Conservation (phyloP, 1,284 basidiomycete species). For the Cutaneotrichosporon sp. region DNA sequence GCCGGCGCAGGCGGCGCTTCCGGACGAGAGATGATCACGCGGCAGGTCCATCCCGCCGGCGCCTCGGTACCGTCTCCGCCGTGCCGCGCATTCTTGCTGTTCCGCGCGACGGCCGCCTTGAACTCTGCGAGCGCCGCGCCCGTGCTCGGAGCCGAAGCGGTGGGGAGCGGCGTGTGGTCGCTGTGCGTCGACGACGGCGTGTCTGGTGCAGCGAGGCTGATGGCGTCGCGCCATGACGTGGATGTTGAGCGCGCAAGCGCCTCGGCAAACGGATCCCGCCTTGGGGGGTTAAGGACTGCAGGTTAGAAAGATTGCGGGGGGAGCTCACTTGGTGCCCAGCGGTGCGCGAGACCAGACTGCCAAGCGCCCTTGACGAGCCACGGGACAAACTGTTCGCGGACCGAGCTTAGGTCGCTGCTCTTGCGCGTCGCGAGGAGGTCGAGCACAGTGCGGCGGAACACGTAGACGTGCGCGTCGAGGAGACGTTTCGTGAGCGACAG, state of each 20-base stretch:
- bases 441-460: constrained; percentile 70
- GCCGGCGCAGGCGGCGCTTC: constrained; percentile 7
- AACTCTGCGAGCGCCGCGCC: constrained; percentile 17
- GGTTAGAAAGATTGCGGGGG: background rate
- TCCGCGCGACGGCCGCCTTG: constrained; percentile 5
- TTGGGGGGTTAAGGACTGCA: constrained; percentile 41
- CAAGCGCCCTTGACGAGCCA: constrained; percentile 84
- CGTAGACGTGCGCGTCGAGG: constrained; percentile 84
- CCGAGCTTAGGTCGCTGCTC: constrained; percentile 61
- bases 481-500: constrained; percentile 64
- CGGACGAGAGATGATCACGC: constrained; percentile 27
- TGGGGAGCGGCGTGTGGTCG: constrained; percentile 20
- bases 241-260: constrained; percentile 45
- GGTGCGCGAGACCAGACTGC: constrained; percentile 38
- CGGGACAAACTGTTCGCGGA: constrained; percentile 80
- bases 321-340: constrained; percentile 37
- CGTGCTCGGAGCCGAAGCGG: constrained; percentile 1
- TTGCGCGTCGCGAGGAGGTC: constrained; percentile 63
- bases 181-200: constrained; percentile 18
- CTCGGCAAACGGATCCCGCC: constrained; percentile 40
- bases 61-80: background rate
- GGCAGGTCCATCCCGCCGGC: constrained; percentile 33
- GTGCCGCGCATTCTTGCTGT: background rate
- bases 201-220: constrained; percentile 7
- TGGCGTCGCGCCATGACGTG: constrained; percentile 24